Conservation (phyloP, 495 filamentous ascomycete genomes). For the Friedmanniomyces endolithicus region DNA sequence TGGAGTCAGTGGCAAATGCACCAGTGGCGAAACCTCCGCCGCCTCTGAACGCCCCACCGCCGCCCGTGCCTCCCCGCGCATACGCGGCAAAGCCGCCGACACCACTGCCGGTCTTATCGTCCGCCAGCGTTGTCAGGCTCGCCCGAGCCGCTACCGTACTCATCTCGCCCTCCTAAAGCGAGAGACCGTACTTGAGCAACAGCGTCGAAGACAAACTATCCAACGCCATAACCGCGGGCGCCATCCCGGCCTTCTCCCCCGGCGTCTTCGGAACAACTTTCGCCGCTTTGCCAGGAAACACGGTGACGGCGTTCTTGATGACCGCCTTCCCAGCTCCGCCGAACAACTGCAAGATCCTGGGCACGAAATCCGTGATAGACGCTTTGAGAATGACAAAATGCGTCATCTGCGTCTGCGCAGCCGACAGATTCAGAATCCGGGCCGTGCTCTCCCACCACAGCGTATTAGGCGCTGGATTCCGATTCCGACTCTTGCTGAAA, state of each 20-base stretch:
- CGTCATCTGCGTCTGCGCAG: conserved; percentile 53
- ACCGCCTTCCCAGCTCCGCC: conserved; percentile 55
- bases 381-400: conserved; percentile 67
- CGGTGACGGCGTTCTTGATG: conserved; percentile 51
- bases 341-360: conserved; percentile 63
- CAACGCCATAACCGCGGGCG: conserved; percentile 7
- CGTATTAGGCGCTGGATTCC: conserved; percentile 65
- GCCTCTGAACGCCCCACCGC: too few relatives aligned
- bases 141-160: too few relatives aligned
- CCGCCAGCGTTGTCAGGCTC: too few relatives aligned
- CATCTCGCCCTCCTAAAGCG: neutral
- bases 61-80: neutral
- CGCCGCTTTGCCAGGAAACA: conserved; percentile 47
- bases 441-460: conserved; percentile 72
- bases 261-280: conserved; percentile 23
- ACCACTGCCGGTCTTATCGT: neutral
- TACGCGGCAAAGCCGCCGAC: neutral
- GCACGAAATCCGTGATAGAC: conserved; percentile 59
- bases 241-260: neutral
- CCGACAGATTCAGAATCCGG: conserved; percentile 57
- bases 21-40: too few relatives aligned
- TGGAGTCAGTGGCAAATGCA: too few relatives aligned
- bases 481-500: conserved; percentile 51
- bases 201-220: neutral
- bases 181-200: neutral